A percentile compares a stretch with the other conserved stretches of the same genome.
phyloP scores from a whole-genome alignment of 1,284 basidiomycete genomes.

The Apiotrichum montevideense region DNA sequence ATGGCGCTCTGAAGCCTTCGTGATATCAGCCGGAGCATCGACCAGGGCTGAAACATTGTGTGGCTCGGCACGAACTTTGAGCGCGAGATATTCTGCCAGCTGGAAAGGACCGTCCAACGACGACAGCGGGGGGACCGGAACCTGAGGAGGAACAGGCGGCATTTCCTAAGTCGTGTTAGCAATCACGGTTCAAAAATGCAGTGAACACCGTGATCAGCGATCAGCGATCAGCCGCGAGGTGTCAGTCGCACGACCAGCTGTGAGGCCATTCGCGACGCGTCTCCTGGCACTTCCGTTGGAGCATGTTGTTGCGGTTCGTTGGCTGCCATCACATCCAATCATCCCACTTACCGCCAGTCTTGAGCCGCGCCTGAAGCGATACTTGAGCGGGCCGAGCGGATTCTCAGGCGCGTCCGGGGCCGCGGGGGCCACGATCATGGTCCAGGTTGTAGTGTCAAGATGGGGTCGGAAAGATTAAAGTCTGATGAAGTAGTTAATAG shows the following conservation, averaged over 20 bases:
- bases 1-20: constrained; percentile 47
- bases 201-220: not conserved
- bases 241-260: no score
- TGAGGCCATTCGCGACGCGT: no score
- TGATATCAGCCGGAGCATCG: constrained; percentile 55
- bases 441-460: not conserved
- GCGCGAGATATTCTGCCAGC: constrained; percentile 87
- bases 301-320: no score
- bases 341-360: constrained; percentile 24
- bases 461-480: not conserved
- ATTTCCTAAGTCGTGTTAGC: constrained; percentile 19
- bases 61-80: constrained; percentile 75
- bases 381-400: constrained; percentile 7
- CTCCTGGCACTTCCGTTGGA: no score
- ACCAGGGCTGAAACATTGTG: constrained; percentile 82
- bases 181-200: not conserved
- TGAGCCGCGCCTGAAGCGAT: constrained; percentile 27
- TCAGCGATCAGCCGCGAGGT: no score
- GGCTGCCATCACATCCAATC: no score
- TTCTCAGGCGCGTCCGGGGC: constrained; percentile 11
- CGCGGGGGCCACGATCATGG: constrained; percentile 22
- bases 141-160: constrained; percentile 23
- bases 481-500: not conserved
- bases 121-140: constrained; percentile 30
- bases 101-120: constrained; percentile 81